Percentiles rank a stretch among this genome's conserved stretches.
Conservation (phyloP, 1,139 yeast species). For the Suhomyces atakaporum region DNA sequence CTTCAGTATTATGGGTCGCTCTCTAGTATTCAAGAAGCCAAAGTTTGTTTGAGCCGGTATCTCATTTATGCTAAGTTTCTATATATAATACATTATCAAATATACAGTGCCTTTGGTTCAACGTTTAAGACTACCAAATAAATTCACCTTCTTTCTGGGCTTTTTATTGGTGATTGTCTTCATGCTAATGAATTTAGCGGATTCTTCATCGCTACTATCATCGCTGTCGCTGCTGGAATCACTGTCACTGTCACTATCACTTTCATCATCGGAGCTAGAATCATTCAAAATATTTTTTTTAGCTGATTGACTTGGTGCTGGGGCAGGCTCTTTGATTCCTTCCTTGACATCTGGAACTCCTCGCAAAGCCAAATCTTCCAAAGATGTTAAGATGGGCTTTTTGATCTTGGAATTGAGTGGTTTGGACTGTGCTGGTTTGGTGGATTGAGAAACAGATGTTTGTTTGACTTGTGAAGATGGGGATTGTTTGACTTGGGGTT, state of each 20-base stretch:
- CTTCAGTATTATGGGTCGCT: slow-evolving; percentile 19
- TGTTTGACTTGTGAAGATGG: no score
- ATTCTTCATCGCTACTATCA: slow-evolving; percentile 14
- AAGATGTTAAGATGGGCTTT: slow-evolving; percentile 45
- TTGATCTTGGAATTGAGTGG: slow-evolving; percentile 18
- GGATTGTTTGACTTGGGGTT: not conserved
- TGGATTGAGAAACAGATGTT: no score
- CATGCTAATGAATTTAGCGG: slow-evolving; percentile 18
- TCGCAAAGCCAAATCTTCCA: slow-evolving; percentile 56
- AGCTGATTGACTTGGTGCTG: slow-evolving; percentile 3
- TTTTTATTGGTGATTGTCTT: slow-evolving; percentile 14
- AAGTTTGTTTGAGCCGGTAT: slow-evolving; percentile 6
- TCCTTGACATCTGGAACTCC: slow-evolving; percentile 69
- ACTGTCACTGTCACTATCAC: slow-evolving; percentile 18
- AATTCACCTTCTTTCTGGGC: slow-evolving; percentile 14
- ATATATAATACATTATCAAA: slow-evolving; percentile 2
- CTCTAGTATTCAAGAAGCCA: slow-evolving; percentile 15
- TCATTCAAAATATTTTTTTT: slow-evolving; percentile 7
- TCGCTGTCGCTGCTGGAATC: slow-evolving; percentile 19
- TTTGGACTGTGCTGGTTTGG: slow-evolving; percentile 2
- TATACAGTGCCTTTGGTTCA: not conserved
- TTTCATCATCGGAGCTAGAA: slow-evolving; percentile 14
- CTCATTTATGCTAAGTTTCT: not conserved
- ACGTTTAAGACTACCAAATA: slow-evolving; percentile 16
- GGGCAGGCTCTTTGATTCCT: slow-evolving; percentile 2